Evolutionary conservation across 2,329 filamentous ascomycete genomes (phyloP).

Genomic region (Emmonsia crescens): DNA sequence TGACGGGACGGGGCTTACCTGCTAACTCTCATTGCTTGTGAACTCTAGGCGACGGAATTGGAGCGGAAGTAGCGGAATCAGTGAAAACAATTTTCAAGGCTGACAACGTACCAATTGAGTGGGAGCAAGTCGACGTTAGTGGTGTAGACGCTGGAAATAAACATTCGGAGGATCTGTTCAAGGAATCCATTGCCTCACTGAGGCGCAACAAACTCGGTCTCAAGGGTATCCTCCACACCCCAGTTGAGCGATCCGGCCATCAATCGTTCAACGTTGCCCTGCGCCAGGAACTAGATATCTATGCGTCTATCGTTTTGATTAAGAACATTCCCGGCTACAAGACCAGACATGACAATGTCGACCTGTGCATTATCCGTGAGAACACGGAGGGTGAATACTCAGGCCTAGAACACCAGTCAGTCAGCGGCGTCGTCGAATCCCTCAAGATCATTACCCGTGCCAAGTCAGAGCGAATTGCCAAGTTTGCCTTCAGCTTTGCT

Average conservation of each 20-base stretch:
- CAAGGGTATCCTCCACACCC: slow-evolving; percentile 98
- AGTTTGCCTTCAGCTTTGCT: slow-evolving; percentile 96
- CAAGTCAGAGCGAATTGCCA: slow-evolving; percentile 98
- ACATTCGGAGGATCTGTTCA: slow-evolving; percentile 88
- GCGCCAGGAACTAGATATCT: slow-evolving; percentile 98
- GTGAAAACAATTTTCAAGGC: slow-evolving; percentile 99
- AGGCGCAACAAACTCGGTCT: slow-evolving; percentile 98
- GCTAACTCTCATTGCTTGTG: not conserved
- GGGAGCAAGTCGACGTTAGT: slow-evolving; percentile 95
- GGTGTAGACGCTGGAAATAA: slow-evolving; percentile 77
- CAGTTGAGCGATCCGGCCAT: slow-evolving; percentile 91
- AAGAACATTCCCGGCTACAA: slow-evolving; percentile 99
- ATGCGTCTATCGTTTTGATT: slow-evolving; percentile 93
- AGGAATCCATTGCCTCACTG: slow-evolving; percentile 87
- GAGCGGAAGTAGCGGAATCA: slow-evolving; percentile 92
- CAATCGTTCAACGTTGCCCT: slow-evolving; percentile 99
- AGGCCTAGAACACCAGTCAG: slow-evolving; percentile 95
- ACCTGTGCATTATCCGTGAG: slow-evolving; percentile 98
- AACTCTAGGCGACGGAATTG: slow-evolving; percentile 71
- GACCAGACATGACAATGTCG: slow-evolving; percentile 93
- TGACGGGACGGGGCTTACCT: not conserved
- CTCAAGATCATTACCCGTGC: slow-evolving; percentile 99
- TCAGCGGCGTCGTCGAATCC: slow-evolving; percentile 91
- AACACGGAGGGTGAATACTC: slow-evolving; percentile 99
- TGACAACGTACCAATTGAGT: slow-evolving; percentile 96